Evolutionary conservation across 1,139 yeast species (phyloP).

Genomic region (Kodamaea alishanica): DNA sequence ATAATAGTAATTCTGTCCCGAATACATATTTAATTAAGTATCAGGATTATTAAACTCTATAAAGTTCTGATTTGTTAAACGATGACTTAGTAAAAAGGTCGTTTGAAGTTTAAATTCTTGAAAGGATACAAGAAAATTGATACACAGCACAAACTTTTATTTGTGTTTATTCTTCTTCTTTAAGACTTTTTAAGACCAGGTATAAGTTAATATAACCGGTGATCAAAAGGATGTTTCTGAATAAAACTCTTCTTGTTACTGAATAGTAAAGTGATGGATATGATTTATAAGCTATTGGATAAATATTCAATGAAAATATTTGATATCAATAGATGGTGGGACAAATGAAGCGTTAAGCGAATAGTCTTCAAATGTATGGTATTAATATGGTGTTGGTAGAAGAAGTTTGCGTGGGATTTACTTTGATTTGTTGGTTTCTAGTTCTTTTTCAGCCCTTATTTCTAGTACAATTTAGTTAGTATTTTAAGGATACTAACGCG

Average conservation of each 20-base stretch:
- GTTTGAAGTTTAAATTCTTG: slow-evolving; percentile 10
- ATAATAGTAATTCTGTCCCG: slow-evolving; percentile 19
- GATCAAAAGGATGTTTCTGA: neutral
- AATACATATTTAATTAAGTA: slow-evolving; percentile 15
- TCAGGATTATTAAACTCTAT: slow-evolving; percentile 2
- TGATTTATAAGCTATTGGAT: no score
- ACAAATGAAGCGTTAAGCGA: neutral
- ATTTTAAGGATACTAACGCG: no score
- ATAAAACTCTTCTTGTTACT: no score
- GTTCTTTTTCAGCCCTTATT: slow-evolving; percentile 3
- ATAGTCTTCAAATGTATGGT: neutral
- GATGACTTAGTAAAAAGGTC: slow-evolving; percentile 46
- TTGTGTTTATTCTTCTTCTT: neutral
- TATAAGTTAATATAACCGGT: slow-evolving; percentile 13
- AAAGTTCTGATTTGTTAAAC: slow-evolving; percentile 14
- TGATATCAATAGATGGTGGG: slow-evolving; percentile 1
- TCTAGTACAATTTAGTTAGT: slow-evolving; percentile 1
- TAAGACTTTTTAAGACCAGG: slow-evolving; percentile 6
- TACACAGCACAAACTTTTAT: neutral
- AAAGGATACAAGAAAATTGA: slow-evolving; percentile 12
- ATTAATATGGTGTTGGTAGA: slow-evolving; percentile 2
- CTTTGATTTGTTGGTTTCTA: slow-evolving; percentile 1
- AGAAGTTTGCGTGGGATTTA: slow-evolving; percentile 3
- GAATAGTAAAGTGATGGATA: no score
- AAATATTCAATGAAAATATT: neutral